Base-by-base conservation (phyloP, 78 protist genomes). In the Anaeramoeba flamelloides region DNA sequence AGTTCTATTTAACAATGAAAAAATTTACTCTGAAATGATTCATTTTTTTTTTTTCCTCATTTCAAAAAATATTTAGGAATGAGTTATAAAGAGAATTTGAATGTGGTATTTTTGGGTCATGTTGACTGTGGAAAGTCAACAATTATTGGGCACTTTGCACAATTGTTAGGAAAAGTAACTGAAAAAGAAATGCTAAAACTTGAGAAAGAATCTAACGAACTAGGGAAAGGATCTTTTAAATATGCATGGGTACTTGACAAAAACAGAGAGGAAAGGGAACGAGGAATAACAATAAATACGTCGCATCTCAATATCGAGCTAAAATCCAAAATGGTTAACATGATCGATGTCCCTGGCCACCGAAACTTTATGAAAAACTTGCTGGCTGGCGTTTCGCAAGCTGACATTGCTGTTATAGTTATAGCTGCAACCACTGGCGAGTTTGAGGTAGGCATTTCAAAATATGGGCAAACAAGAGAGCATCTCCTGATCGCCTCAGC, bases 401-500 rank as follows among this genome's bases (percentile, higher is more conserved):
- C 98, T 64, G 98, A 94, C 76, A 65, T 81, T 80, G 97, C 97
- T 34, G 77, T 94, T 74, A 92, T 94, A 78, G 91, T 94, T 82
- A 88, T 91, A 41, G 89, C 91, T 84, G 83, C 95, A 83, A 87
- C 83, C 77, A 65, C 86, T 36, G 97, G 98, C 39, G 96, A 90
- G 85, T 95, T 95, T 92, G 94, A 93, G 84, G 97, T 96, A 41
- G 98, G 94, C 77, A 93, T 95, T 83, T 89, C 95, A 81, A 86
- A 86, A 81, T 90, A 86, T 93, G 98, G 98, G 39, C 98, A 95
- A 88, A 92, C 98, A 80, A 86, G 94, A 77, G 96, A 95, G 89
- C 98, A 95, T 94, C 96, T 95, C 78, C 91, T 95, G 65, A 91
- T 95, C 53, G 93, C 95, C 79, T 91, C 74, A 93, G 91, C 96